Base-by-base conservation (phyloP, 352 stramenopile genomes). In the Peronospora farinosa region DNA sequence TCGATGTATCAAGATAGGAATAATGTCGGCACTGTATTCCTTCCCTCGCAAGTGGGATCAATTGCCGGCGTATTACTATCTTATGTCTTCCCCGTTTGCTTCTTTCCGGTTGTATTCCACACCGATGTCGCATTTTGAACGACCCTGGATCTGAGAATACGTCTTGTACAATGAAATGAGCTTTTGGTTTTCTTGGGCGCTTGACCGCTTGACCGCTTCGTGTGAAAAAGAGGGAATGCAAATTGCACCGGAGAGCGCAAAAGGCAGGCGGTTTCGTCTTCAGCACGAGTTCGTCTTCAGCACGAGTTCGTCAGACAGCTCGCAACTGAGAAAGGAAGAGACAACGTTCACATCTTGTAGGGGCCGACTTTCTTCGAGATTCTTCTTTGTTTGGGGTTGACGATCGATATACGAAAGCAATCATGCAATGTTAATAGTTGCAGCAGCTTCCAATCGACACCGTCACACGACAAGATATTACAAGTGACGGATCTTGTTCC, bases 291-390 rank as follows among this genome's bases (percentile, higher is more conserved):
- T 57, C 28, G 41, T 55, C 42, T 48, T 36, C 28, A 48, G 33
- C 17, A 44, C 49, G 35, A 63, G 39, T 41, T 57, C 28, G 41
- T 55, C 42, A 37, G 46, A 57, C 46, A 50, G 51, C 37, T 65
- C 46, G 51, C 55, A 69, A 69, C 46, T 69, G 51, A 60, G 46
- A 49, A 40, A 59, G 58, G 40, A 65, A 49, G 38, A 32, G 54
- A 31, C 60, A 41, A 33, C 44, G 25, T 42, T 50, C 36, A 52
- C 30, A 44, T 49, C 47, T 19, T 62, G 48, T n/a, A 51, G 65
- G 55, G 55, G 65, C 60, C 60, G 33, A 27, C 33, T 51, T 47
- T 54, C 37, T 33, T 21, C 30, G 21, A 40, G 54, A 39, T 43
- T 63, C 27, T 63, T 67, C 50, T 63, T 56, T 67, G 59, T 62